A percentile compares a stretch with the other conserved stretches of the same genome.
These are phyloP conservation scores for Senna siamea DNA, from an alignment of 306 rosid species.

Conservation along the genomic window DNA sequence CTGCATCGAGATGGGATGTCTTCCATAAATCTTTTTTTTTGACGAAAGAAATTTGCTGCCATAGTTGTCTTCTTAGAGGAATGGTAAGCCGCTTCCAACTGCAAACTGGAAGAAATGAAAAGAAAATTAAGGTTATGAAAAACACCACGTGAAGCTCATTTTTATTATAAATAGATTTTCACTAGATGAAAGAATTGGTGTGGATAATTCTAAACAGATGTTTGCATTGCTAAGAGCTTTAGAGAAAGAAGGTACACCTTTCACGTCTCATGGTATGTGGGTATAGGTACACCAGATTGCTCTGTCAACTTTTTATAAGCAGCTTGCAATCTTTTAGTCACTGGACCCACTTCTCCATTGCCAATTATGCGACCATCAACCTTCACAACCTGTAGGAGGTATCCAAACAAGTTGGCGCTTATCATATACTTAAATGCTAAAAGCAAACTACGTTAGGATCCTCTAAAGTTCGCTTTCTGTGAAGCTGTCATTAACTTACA, in stretches of 20 bases:
- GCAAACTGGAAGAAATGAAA: conserved; percentile 13
- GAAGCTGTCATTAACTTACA: too few relatives aligned
- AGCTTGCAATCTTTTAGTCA: conserved; percentile 70
- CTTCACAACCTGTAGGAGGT: conserved; percentile 69
- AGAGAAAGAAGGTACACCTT: conserved; percentile 30
- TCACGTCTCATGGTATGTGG: conserved; percentile 40
- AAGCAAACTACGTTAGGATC: too few relatives aligned
- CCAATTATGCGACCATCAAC: conserved; percentile 89
- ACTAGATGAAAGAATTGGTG: too few relatives aligned
- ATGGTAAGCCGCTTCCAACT: conserved; percentile 13
- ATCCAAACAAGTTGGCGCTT: conserved; percentile 2
- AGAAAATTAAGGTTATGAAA: neutral
- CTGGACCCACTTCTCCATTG: conserved; percentile 74
- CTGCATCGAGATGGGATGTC: neutral
- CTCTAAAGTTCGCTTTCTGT: too few relatives aligned
- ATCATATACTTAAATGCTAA: neutral
- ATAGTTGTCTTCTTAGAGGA: neutral
- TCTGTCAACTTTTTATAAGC: conserved; percentile 74
- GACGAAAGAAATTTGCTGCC: neutral
- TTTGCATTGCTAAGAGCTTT: neutral
- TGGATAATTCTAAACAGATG: conserved; percentile 1
- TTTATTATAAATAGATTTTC: too few relatives aligned
- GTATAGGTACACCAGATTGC: conserved; percentile 65
- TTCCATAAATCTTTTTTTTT: neutral
- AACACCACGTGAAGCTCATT: neutral